Percentiles rank a stretch among this genome's conserved stretches.
These are phyloP conservation scores for Candida anglica DNA, from an alignment of 805 yeast species.

Conservation along the genomic window DNA sequence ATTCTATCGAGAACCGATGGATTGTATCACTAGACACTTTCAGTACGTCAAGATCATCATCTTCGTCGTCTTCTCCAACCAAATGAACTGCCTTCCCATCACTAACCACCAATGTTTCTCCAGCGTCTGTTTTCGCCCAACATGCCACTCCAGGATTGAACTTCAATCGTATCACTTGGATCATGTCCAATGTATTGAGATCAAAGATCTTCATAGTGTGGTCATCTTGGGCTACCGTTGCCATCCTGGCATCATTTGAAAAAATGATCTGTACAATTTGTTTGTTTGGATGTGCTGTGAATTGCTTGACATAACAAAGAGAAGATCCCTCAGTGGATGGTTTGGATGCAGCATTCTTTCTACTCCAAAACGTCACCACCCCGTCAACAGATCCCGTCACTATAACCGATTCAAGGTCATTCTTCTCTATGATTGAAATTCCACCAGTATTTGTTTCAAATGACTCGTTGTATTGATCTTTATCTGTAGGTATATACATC, in stretches of 20 bases:
- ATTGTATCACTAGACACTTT: slow-evolving; percentile 2
- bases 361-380: slow-evolving; percentile 17
- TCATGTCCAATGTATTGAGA: slow-evolving; percentile 17
- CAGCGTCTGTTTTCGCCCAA: slow-evolving; percentile 10
- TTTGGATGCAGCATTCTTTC: too few relatives aligned
- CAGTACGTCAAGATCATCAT: slow-evolving; percentile 7
- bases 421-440: slow-evolving; percentile 8
- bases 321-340: slow-evolving; percentile 5
- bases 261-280: slow-evolving; percentile 13
- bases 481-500: too few relatives aligned
- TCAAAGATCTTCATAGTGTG: slow-evolving; percentile 15
- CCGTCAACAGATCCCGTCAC: slow-evolving; percentile 17
- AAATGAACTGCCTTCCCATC: slow-evolving; percentile 9
- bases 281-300: slow-evolving; percentile 12
- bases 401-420: slow-evolving; percentile 11
- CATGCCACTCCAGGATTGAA: slow-evolving; percentile 6
- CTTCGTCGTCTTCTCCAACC: slow-evolving; percentile 8
- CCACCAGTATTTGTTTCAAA: slow-evolving; percentile 11
- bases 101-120: slow-evolving; percentile 8
- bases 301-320: slow-evolving; percentile 12
- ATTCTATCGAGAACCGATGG: slow-evolving; percentile 11
- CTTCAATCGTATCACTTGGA: slow-evolving; percentile 8
- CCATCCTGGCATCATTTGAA: slow-evolving; percentile 11
- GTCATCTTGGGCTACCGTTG: slow-evolving; percentile 15
- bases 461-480: too few relatives aligned